Evolutionary conservation across 2,329 filamentous ascomycete species (phyloP), one percentile per base, ranked within the genome.

Genomic region (Rutstroemia sp.): DNA sequence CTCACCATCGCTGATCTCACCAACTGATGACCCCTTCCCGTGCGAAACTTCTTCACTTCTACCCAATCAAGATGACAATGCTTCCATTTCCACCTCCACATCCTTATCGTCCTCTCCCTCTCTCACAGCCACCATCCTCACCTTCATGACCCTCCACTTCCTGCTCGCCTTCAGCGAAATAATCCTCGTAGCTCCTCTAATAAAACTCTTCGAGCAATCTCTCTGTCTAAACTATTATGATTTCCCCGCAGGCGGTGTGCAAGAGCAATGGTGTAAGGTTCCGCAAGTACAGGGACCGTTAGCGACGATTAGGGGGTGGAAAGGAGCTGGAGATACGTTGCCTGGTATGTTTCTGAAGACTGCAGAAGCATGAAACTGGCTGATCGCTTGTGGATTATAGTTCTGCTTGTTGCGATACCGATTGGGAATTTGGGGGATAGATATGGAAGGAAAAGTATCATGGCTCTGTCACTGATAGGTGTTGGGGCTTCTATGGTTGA

Each of bases 91-190:
- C 3, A 7, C 39, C 3, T 17, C 39, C 19, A 5, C 39, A 42
- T 42, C 39, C 17, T 17, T 19, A 42, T 42, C 39, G 3, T 2
- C 39, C 8, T 42, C 39, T 19, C 17, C 39, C n/a, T 42, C 39
- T n/a, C 39, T 42, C 16, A 14, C 16, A 6, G 16, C 39, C 39
- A 42, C 17, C 1, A 42, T 19, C 39, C 5, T 42, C 10, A 42
- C 39, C 21, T 67, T 68, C 57, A 68, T 68, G 64, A 56, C 60
- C 8, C 60, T 69, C n/a, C 65, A 68, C 57, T 69, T 68, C 45
- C 54, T 67, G 16, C 57, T 69, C 39, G 65, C 63, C 7, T 67
- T 69, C 38, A 59, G 61, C 44, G 65, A 68, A 50, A 66, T 67
- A 16, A 61, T 69, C 0, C 47, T 68, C 1, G 62, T 69, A 46